Base-by-base conservation (phyloP, 2,329 filamentous ascomycete genomes). In the Xylariaceae sp. region DNA sequence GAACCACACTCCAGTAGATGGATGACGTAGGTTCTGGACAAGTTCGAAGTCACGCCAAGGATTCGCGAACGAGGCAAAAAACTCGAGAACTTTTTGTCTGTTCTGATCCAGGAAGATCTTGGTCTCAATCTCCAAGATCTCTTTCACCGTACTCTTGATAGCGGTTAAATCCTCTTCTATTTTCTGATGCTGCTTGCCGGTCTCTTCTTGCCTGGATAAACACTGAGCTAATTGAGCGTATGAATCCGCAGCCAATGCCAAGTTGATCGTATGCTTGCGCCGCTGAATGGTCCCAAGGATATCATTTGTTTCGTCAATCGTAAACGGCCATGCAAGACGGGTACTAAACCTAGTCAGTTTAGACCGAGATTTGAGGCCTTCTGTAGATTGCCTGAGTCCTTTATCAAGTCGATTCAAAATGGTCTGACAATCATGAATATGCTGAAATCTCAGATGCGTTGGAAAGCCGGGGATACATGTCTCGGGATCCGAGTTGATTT, bases 1-100 rank as follows among this genome's bases (percentile, higher is more conserved):
- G 1, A 66, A 38, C 64, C 63, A 66, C 2, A 53, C 22, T 0
- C 62, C 59, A 1, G 64, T 66, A 10, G 45, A 53, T 5, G 57
- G 57, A 39, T 66, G 63, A 5, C 61, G 56, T 22, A 65, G 42
- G 1, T 50, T 54, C 9, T 57, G 42, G 34, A 58, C 62, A 22
- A 44, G 60, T 2, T 57, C 55, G 19, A 60, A 57, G 40, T 59
- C 57, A 12, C 51, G 43, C 18, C 65, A 61, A 11, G 64, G 64
- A 22, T 64, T 65, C 10, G 42, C 49, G 3, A 45, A 50, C n/a
- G n/a, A n/a, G 5, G 65, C 47, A 48, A 65, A 64, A 36, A 53
- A 61, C 9, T 57, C 45, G 4, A 62, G 19, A 6, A 63, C 39
- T 4, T 52, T 39, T 5, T 53, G 42, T 1, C 56, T 55, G 31